These are phyloP conservation scores for Penicillium argentinense DNA, from an alignment of 495 filamentous ascomycete species.

Conservation along the genomic window DNA sequence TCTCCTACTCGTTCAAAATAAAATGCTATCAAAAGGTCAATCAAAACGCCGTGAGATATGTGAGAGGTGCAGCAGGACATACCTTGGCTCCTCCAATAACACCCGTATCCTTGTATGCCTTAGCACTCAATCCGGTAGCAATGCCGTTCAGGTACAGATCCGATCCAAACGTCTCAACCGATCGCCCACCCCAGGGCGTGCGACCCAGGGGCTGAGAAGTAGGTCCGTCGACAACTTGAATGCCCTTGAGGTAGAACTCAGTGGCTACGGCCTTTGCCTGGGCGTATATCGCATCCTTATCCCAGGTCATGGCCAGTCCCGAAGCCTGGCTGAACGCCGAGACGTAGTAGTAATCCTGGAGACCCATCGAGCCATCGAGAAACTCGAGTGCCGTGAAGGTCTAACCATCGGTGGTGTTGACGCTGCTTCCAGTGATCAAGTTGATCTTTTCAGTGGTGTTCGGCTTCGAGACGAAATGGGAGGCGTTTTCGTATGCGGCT, in stretches of 20 bases:
- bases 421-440: constrained; percentile 67
- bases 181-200: constrained; percentile 54
- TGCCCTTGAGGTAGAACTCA: constrained; percentile 53
- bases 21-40: constrained; percentile 52
- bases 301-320: constrained; percentile 60
- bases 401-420: constrained; percentile 44
- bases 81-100: constrained; percentile 71
- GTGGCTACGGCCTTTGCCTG: constrained; percentile 50
- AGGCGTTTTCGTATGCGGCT: constrained; percentile 72
- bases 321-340: constrained; percentile 62
- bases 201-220: constrained; percentile 70
- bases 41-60: constrained; percentile 14
- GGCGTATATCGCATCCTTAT: constrained; percentile 54
- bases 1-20: constrained; percentile 66
- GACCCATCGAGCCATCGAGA: constrained; percentile 54
- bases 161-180: constrained; percentile 50
- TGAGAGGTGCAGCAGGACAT: too few species aligned
- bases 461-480: constrained; percentile 70
- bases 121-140: constrained; percentile 54
- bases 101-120: constrained; percentile 63
- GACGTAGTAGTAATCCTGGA: constrained; percentile 59
- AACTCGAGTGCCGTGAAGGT: constrained; percentile 16
- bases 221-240: constrained; percentile 55
- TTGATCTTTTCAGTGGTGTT: constrained; percentile 84
- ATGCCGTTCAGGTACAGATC: constrained; percentile 54